Evolutionary conservation across 768 basidiomycete genomes (phyloP).

Genomic region (Amanita muscaria): DNA sequence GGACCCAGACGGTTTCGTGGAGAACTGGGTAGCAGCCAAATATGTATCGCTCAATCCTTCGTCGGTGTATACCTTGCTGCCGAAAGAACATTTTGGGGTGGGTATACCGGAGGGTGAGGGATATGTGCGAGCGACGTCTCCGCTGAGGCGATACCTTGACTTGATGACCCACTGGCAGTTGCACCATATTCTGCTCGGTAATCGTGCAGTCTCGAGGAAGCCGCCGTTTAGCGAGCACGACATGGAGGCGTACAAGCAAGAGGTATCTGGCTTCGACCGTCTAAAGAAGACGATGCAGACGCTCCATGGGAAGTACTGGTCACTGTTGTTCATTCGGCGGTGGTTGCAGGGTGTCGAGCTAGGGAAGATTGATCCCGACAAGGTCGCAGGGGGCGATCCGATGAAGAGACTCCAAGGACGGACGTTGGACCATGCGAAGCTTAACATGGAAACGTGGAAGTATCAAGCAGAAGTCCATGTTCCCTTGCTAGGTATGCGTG

Average conservation of each 20-base stretch:
- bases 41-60: slow-evolving; percentile 25
- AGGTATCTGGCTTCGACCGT: slow-evolving; percentile 23
- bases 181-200: slow-evolving; percentile 57
- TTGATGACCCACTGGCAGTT: slow-evolving; percentile 90
- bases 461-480: slow-evolving; percentile 14
- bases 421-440: slow-evolving; percentile 7
- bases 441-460: slow-evolving; percentile 10
- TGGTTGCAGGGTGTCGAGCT: slow-evolving; percentile 24
- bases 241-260: slow-evolving; percentile 33
- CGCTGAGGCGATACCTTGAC: slow-evolving; percentile 79
- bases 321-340: slow-evolving; percentile 27
- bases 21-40: slow-evolving; percentile 25
- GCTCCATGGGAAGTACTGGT: slow-evolving; percentile 27
- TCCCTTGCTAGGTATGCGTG: slow-evolving; percentile 17
- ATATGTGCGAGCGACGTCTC: slow-evolving; percentile 79
- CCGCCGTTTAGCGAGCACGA: slow-evolving; percentile 38
- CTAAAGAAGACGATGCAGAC: slow-evolving; percentile 7
- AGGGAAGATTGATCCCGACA: slow-evolving; percentile 13
- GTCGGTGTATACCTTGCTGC: slow-evolving; percentile 40
- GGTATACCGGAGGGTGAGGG: slow-evolving; percentile 70
- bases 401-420: slow-evolving; percentile 19
- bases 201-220: slow-evolving; percentile 17
- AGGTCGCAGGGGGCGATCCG: slow-evolving; percentile 13
- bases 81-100: slow-evolving; percentile 57
- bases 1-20: slow-evolving; percentile 34